These are phyloP conservation scores for Nidula niveotomentosa DNA, from an alignment of 1,284 basidiomycete genomes.

Conservation along the genomic window DNA sequence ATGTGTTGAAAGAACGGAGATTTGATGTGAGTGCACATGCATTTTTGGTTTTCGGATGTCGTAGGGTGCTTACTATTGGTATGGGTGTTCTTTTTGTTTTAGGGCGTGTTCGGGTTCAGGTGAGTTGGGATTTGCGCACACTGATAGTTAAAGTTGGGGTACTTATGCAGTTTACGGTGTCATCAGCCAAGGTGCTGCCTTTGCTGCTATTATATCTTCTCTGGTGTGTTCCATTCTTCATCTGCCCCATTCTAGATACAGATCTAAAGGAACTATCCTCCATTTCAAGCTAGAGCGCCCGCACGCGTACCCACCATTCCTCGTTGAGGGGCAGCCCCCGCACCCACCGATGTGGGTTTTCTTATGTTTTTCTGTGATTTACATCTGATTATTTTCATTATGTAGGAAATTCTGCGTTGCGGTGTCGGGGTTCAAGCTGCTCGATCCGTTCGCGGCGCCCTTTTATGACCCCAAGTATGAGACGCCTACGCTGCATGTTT, in stretches of 20 bases:
- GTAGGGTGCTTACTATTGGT: conserved; percentile 1
- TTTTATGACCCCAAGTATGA: conserved; percentile 58
- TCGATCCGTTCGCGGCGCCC: conserved; percentile 45
- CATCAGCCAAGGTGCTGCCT: conserved; percentile 75
- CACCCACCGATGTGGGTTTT: conserved; percentile 68
- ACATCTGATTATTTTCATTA: conserved; percentile 1
- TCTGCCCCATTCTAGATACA: too few species aligned
- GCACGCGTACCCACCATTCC: conserved; percentile 61
- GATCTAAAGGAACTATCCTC: too few species aligned
- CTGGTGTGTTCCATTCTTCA: conserved; percentile 46
- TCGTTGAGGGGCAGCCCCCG: conserved; percentile 62
- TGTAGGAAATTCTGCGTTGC: conserved; percentile 68
- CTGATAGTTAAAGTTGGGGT: not conserved
- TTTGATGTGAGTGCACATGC: conserved; percentile 52
- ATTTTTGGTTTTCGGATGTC: conserved; percentile 3
- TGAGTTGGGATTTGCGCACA: conserved; percentile 16
- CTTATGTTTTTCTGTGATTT: conserved; percentile 4
- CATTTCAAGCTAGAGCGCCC: conserved; percentile 31
- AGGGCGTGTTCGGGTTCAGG: conserved; percentile 88
- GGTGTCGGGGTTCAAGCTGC: conserved; percentile 66
- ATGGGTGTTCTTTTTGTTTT: not conserved
- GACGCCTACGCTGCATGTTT: conserved; percentile 80
- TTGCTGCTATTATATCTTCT: conserved; percentile 75
- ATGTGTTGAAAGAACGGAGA: conserved; percentile 45
- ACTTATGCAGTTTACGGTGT: not conserved